phyloP scores from a whole-genome alignment of 2,329 filamentous ascomycete genomes.

The Zymoseptoria passerinii region DNA sequence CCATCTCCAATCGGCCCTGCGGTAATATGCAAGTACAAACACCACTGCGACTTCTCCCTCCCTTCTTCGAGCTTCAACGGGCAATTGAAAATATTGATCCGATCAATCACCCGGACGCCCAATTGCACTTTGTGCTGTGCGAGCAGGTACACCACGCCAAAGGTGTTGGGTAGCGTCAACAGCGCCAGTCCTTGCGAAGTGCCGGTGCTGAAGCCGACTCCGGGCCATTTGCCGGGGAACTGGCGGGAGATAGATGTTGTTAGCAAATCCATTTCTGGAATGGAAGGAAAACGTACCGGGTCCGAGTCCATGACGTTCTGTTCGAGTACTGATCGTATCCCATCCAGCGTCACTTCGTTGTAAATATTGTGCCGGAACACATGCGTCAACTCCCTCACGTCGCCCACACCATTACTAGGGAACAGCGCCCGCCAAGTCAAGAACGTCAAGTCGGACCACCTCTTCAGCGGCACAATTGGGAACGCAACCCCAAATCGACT shows the following conservation, averaged over 20 bases:
- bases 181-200: slow-evolving; percentile 1
- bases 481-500: too few species aligned
- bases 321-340: background rate
- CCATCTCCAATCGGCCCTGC: background rate
- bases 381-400: slow-evolving; percentile 1
- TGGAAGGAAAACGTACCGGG: slow-evolving; percentile 3
- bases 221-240: slow-evolving; percentile 2
- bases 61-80: background rate
- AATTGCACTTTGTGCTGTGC: slow-evolving; percentile 5
- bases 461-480: slow-evolving; percentile 1
- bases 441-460: slow-evolving; percentile 3
- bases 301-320: background rate
- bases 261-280: too few species aligned
- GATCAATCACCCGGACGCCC: slow-evolving; percentile 5
- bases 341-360: background rate
- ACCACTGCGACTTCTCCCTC: slow-evolving; percentile 2
- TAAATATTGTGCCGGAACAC: slow-evolving; percentile 3
- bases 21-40: slow-evolving; percentile 6
- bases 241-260: background rate
- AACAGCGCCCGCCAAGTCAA: slow-evolving; percentile 2
- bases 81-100: slow-evolving; percentile 9
- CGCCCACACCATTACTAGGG: background rate
- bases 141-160: slow-evolving; percentile 7
- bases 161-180: slow-evolving; percentile 4
- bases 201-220: background rate